phyloP scores from a whole-genome alignment of 2,329 filamentous ascomycete genomes.

The Fusarium foetens region DNA sequence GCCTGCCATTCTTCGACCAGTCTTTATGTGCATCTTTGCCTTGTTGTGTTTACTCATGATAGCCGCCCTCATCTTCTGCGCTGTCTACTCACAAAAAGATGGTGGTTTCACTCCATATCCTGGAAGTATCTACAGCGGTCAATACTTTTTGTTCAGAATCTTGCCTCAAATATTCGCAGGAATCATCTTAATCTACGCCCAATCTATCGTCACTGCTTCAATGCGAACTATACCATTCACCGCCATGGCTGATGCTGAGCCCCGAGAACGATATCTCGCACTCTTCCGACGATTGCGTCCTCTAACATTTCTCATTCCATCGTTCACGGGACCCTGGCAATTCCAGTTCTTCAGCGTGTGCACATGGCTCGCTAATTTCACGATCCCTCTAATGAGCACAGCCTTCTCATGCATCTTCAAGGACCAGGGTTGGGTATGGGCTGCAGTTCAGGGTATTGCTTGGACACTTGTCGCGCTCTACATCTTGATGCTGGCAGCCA shows the following conservation, averaged over 20 bases:
- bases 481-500: slow-evolving; percentile 68
- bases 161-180: slow-evolving; percentile 82
- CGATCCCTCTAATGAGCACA: slow-evolving; percentile 82
- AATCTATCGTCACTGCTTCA: slow-evolving; percentile 78
- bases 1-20: slow-evolving; percentile 75
- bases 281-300: slow-evolving; percentile 77
- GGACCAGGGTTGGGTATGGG: slow-evolving; percentile 77
- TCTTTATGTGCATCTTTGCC: slow-evolving; percentile 70
- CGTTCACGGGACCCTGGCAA: slow-evolving; percentile 69
- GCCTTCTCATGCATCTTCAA: slow-evolving; percentile 74
- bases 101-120: slow-evolving; percentile 75
- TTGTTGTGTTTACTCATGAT: slow-evolving; percentile 75
- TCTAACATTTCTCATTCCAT: slow-evolving; percentile 72
- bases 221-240: slow-evolving; percentile 81
- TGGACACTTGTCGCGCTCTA: slow-evolving; percentile 84
- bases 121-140: slow-evolving; percentile 71
- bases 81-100: slow-evolving; percentile 71
- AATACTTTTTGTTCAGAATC: slow-evolving; percentile 89
- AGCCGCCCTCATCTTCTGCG: slow-evolving; percentile 76
- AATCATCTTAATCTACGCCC: slow-evolving; percentile 78
- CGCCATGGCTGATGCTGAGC: slow-evolving; percentile 74
- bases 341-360: slow-evolving; percentile 73
- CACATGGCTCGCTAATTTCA: slow-evolving; percentile 82
- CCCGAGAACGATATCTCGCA: slow-evolving; percentile 68
- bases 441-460: slow-evolving; percentile 78